phyloP scores from a whole-genome alignment of 495 filamentous ascomycete species.

The Halenospora varia region DNA sequence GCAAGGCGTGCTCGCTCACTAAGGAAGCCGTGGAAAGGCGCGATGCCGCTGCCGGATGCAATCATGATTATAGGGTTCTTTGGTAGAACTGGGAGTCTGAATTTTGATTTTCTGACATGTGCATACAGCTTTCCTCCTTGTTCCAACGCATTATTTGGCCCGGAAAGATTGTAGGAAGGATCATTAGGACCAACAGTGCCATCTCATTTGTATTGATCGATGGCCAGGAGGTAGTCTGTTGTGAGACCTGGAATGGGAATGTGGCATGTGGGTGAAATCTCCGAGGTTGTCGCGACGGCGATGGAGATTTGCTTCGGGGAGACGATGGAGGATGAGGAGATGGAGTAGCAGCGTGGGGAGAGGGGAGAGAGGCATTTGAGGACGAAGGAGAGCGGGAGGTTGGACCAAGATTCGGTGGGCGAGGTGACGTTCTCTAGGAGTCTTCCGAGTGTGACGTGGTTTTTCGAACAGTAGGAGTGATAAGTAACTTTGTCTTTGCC shows the following conservation, averaged over 20 bases:
- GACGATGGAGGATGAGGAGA: conserved; percentile 22
- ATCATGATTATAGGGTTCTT: conserved; percentile 64
- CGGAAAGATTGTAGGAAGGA: conserved; percentile 29
- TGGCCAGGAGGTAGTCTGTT: conserved; percentile 11
- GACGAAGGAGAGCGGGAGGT: conserved; percentile 12
- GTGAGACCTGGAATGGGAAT: conserved; percentile 4
- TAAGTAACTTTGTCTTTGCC: conserved; percentile 6
- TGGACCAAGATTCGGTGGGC: neutral
- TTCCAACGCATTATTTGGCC: conserved; percentile 27
- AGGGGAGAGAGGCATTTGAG: conserved; percentile 10
- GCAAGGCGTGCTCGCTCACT: conserved; percentile 31
- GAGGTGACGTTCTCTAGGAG: neutral
- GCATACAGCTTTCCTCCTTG: conserved; percentile 12
- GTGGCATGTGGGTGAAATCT: neutral
- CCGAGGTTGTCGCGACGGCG: conserved; percentile 3
- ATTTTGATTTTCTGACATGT: conserved; percentile 28
- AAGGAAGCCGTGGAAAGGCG: conserved; percentile 54
- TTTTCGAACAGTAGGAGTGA: neutral
- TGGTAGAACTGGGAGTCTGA: conserved; percentile 57
- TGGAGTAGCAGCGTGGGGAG: conserved; percentile 21
- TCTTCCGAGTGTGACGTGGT: conserved; percentile 8
- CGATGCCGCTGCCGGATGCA: conserved; percentile 48
- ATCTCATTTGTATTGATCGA: neutral
- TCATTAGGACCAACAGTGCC: neutral
- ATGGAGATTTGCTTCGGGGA: conserved; percentile 12